Conservation (phyloP, 2,329 filamentous ascomycete genomes). For the Fusarium buxicola region DNA sequence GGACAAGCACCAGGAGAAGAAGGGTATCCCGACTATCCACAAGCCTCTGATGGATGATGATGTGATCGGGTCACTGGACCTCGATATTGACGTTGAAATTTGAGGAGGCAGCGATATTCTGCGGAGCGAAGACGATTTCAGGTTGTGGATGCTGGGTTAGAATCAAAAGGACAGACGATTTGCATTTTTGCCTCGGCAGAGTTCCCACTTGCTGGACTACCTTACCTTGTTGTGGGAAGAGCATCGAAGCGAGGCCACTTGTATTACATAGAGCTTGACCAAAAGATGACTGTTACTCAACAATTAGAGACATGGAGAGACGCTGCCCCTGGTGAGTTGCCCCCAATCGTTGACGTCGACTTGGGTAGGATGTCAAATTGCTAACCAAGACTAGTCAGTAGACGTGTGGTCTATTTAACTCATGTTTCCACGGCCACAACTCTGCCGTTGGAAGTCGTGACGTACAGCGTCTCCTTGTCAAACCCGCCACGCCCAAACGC, state of each 20-base stretch:
- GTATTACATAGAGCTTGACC: constrained; percentile 21
- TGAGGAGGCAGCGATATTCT: constrained; percentile 51
- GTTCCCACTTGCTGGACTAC: not conserved
- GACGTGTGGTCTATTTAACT: no score
- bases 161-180: constrained; percentile 15
- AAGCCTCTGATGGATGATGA: constrained; percentile 90
- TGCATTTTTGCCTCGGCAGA: constrained; percentile 13
- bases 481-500: constrained; percentile 1
- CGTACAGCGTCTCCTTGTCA: constrained; percentile 10
- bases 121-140: constrained; percentile 15
- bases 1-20: constrained; percentile 67
- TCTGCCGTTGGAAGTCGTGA: not conserved
- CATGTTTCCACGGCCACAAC: not conserved
- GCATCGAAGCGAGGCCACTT: not conserved
- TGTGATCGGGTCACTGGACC: constrained; percentile 87
- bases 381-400: no score
- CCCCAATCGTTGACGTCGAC: not conserved
- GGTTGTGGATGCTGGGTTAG: constrained; percentile 13
- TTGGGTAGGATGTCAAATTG: no score
- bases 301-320: no score
- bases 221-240: not conserved
- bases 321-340: not conserved
- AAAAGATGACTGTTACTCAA: not conserved
- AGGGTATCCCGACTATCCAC: constrained; percentile 75
- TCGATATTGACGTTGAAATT: constrained; percentile 93